Conservation (phyloP, 2,329 filamentous ascomycete species). For the Ceratocystiopsis sp. region DNA sequence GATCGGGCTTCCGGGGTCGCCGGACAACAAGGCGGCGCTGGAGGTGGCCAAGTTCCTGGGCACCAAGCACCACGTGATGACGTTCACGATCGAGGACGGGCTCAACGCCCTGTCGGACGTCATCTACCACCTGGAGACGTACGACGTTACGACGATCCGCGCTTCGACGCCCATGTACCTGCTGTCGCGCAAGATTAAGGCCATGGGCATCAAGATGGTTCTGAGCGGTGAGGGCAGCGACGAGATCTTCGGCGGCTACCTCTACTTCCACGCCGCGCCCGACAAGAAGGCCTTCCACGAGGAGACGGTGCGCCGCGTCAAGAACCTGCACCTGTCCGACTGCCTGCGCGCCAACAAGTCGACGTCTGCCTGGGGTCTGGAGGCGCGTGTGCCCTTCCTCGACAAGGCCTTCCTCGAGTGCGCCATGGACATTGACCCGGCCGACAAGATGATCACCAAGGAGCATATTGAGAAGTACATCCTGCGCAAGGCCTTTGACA, state of each 20-base stretch:
- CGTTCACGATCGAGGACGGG: conserved; percentile 93
- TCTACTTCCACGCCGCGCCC: conserved; percentile 95
- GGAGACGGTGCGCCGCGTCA: conserved; percentile 84
- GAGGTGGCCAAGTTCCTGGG: conserved; percentile 94
- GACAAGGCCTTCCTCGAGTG: conserved; percentile 94
- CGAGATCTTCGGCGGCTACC: conserved; percentile 95
- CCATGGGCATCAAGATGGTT: conserved; percentile 99
- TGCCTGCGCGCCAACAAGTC: conserved; percentile 98
- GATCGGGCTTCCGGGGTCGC: conserved; percentile 83
- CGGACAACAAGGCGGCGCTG: conserved; percentile 78
- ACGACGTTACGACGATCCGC: conserved; percentile 95
- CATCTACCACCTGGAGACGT: conserved; percentile 94
- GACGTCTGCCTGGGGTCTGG: conserved; percentile 91
- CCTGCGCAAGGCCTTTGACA: conserved; percentile 93
- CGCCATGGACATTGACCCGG: conserved; percentile 83
- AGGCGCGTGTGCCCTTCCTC: conserved; percentile 93
- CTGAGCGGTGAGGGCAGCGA: conserved; percentile 92
- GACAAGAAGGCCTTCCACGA: conserved; percentile 85
- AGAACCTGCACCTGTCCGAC: conserved; percentile 93
- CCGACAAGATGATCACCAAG: conserved; percentile 89
- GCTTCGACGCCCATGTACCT: conserved; percentile 98
- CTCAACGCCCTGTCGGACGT: conserved; percentile 94
- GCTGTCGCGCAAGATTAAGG: conserved; percentile 96
- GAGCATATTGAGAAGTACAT: conserved; percentile 95
- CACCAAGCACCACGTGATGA: conserved; percentile 96